Percentiles rank a stretch among this genome's conserved stretches.
These are phyloP conservation scores for Auriculariales sp. DNA, from an alignment of 768 basidiomycete species.

Conservation along the genomic window DNA sequence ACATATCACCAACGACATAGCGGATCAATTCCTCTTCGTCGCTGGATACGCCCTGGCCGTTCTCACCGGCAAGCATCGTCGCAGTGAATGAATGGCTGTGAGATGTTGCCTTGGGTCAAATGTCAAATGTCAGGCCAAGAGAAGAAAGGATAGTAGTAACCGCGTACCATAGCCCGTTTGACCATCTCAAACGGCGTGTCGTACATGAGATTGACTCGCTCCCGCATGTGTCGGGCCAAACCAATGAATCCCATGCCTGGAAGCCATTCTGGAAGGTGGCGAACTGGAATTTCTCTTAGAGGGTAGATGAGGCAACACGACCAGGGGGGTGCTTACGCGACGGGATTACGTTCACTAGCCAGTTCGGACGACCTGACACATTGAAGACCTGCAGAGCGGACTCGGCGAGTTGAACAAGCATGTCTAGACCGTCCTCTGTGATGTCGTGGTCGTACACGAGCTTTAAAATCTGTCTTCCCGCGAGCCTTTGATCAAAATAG, in stretches of 20 bases:
- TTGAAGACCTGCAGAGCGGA: neutral
- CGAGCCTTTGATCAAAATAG: neutral
- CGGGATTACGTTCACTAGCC: conserved; percentile 1
- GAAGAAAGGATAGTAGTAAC: neutral
- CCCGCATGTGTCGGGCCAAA: conserved; percentile 6
- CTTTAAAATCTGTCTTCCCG: conserved; percentile 6
- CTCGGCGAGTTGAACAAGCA: conserved; percentile 4
- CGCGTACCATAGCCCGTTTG: conserved; percentile 7
- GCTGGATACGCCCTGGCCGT: neutral
- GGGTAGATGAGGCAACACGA: neutral
- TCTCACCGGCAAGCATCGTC: neutral
- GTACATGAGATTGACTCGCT: neutral
- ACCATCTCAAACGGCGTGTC: conserved; percentile 6
- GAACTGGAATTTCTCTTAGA: conserved; percentile 6
- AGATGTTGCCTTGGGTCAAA: neutral
- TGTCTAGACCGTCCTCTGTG: conserved; percentile 8
- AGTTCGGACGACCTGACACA: neutral
- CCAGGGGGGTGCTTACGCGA: neutral
- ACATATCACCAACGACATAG: neutral
- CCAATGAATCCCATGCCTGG: conserved; percentile 12
- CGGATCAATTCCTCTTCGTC: neutral
- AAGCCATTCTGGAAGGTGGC: conserved; percentile 12
- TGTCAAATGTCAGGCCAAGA: too few species aligned
- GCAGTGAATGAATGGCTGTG: conserved; percentile 2
- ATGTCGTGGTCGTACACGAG: conserved; percentile 13